Evolutionary conservation across 345 rosid species (phyloP).

Genomic region (Leavenworthia alabamica): DNA sequence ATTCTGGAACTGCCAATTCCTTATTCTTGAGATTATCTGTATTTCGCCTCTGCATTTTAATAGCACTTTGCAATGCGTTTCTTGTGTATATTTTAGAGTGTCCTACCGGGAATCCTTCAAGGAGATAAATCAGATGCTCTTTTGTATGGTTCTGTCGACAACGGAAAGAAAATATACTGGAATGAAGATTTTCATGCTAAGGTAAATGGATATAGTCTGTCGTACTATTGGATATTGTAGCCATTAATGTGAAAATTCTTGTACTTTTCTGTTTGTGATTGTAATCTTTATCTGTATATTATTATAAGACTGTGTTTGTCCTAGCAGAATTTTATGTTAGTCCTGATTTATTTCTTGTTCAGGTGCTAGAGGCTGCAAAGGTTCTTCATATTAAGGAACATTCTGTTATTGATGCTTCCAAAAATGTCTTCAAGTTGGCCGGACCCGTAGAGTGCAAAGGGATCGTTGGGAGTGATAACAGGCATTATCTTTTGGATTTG

Average conservation of each 20-base stretch:
- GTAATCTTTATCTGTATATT: background rate
- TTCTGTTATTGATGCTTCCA: slow-evolving; percentile 73
- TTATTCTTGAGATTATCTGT: background rate
- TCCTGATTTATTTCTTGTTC: slow-evolving; percentile 4
- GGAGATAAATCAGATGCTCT: slow-evolving; percentile 98
- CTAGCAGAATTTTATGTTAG: background rate
- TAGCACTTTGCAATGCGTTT: background rate
- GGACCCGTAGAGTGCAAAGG: slow-evolving; percentile 99
- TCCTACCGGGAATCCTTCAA: slow-evolving; percentile 98
- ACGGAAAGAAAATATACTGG: slow-evolving; percentile 99
- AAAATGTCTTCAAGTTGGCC: slow-evolving; percentile 76
- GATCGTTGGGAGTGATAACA: slow-evolving; percentile 97
- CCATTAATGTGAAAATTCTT: background rate
- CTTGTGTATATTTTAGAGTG: slow-evolving; percentile 61
- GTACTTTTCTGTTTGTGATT: background rate
- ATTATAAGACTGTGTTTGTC: background rate
- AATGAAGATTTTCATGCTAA: slow-evolving; percentile 88
- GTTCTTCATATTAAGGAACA: slow-evolving; percentile 95
- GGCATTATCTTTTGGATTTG: slow-evolving; percentile 98
- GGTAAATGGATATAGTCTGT: slow-evolving; percentile 40
- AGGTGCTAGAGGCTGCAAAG: slow-evolving; percentile 95
- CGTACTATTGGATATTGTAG: background rate
- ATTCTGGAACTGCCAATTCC: slow-evolving; percentile 3
- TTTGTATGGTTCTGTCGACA: slow-evolving; percentile 95
- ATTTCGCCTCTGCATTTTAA: too few relatives aligned